phyloP scores from a whole-genome alignment of 2,329 filamentous ascomycete genomes.

The Fusarium denticulatum region DNA sequence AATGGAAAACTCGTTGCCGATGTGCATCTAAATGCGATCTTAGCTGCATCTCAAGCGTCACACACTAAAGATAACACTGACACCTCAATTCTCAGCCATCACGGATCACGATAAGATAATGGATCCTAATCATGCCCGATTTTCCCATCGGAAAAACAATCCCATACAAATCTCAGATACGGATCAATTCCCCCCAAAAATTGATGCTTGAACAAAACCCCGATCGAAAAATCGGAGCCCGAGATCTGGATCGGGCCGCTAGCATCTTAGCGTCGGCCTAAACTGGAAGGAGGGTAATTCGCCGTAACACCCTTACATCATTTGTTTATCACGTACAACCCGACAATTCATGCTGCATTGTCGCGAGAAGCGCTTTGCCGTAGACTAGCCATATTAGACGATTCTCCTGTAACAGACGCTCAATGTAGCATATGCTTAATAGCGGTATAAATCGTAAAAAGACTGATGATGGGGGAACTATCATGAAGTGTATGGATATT shows the following conservation, averaged over 20 bases:
- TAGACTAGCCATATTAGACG: background rate
- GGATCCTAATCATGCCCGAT: no score
- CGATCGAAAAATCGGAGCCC: slow-evolving; percentile 1
- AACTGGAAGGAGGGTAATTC: background rate
- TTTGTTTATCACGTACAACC: background rate
- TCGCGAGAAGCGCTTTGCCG: background rate
- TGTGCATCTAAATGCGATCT: background rate
- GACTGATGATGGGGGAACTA: no score
- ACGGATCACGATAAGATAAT: no score
- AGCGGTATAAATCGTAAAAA: background rate
- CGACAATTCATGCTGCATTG: background rate
- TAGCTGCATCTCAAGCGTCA: no score
- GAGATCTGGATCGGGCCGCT: slow-evolving; percentile 24
- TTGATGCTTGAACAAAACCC: background rate
- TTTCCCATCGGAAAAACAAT: background rate
- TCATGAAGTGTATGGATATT: no score
- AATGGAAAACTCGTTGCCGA: no score
- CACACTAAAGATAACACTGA: no score
- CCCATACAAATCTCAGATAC: background rate
- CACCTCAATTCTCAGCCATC: no score
- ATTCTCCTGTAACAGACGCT: fast-evolving
- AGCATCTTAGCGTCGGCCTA: background rate
- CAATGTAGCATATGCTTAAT: background rate
- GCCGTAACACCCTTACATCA: background rate
- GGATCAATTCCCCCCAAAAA: background rate